A percentile compares a stretch with the other conserved stretches of the same genome.
Evolutionary conservation across 2,329 filamentous ascomycete genomes (phyloP).

Genomic region (Aspergillus glaucus): DNA sequence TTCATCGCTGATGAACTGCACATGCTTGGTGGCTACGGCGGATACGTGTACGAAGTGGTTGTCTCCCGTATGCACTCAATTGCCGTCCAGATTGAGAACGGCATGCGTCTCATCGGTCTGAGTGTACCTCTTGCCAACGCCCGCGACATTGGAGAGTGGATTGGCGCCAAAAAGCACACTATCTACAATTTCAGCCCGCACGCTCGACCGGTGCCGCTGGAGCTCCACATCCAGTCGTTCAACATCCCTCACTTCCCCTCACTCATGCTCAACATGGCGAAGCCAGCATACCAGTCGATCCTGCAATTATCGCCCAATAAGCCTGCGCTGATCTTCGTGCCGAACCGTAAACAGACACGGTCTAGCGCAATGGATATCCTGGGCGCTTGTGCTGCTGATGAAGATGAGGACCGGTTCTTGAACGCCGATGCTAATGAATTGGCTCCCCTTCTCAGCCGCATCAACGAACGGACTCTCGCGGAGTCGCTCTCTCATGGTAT

Average conservation of each 20-base stretch:
- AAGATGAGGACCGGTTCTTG: constrained; percentile 89
- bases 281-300: constrained; percentile 84
- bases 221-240: constrained; percentile 92
- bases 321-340: constrained; percentile 85
- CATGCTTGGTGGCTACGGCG: constrained; percentile 77
- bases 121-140: constrained; percentile 91
- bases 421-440: constrained; percentile 79
- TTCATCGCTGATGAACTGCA: constrained; percentile 96
- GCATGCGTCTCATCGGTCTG: constrained; percentile 79
- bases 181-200: constrained; percentile 98
- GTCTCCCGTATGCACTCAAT: constrained; percentile 99
- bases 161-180: constrained; percentile 94
- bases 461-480: constrained; percentile 80
- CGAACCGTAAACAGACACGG: constrained; percentile 86
- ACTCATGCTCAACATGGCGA: constrained; percentile 96
- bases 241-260: constrained; percentile 95
- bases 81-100: constrained; percentile 75
- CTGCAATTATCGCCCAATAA: constrained; percentile 82
- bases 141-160: constrained; percentile 92
- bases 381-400: constrained; percentile 78
- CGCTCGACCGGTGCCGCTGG: constrained; percentile 78
- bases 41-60: constrained; percentile 90
- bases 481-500: constrained; percentile 90
- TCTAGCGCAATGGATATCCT: constrained; percentile 80
- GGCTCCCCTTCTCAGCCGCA: constrained; percentile 68